These are phyloP conservation scores for Solanum neorickii DNA, from an alignment of 257 asterid species.

Conservation along the genomic window DNA sequence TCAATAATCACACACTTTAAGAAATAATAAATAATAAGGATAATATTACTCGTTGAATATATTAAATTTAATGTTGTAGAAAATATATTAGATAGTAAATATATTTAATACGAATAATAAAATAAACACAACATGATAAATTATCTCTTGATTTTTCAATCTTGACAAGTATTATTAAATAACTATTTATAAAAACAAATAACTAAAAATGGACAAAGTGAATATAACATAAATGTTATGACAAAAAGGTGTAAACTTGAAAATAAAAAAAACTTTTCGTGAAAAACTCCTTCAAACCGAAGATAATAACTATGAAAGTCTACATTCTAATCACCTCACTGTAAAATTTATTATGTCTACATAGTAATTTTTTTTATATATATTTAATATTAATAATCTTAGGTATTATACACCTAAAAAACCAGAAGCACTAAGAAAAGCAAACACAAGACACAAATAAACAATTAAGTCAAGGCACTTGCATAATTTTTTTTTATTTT, in stretches of 20 bases:
- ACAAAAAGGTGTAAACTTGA: too few species aligned
- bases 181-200: too few species aligned
- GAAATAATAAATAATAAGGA: too few species aligned
- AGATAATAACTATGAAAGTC: too few species aligned
- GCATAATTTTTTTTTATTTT: not conserved
- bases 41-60: too few species aligned
- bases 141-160: not conserved
- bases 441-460: not conserved
- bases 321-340: not conserved
- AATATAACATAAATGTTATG: not conserved
- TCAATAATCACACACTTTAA: too few species aligned
- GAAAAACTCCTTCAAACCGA: not conserved
- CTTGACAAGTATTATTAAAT: too few species aligned
- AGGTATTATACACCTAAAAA: not conserved
- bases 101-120: too few species aligned
- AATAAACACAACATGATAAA: too few species aligned
- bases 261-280: not conserved
- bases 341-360: too few species aligned
- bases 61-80: too few species aligned
- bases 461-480: not conserved
- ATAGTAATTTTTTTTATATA: not conserved
- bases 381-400: not conserved
- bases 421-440: not conserved
- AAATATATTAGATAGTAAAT: too few species aligned
- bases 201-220: not conserved